Percentiles rank a stretch among this genome's conserved stretches.
Evolutionary conservation across 1,139 yeast genomes (phyloP).

Genomic region (Meyerozyma carpophila): DNA sequence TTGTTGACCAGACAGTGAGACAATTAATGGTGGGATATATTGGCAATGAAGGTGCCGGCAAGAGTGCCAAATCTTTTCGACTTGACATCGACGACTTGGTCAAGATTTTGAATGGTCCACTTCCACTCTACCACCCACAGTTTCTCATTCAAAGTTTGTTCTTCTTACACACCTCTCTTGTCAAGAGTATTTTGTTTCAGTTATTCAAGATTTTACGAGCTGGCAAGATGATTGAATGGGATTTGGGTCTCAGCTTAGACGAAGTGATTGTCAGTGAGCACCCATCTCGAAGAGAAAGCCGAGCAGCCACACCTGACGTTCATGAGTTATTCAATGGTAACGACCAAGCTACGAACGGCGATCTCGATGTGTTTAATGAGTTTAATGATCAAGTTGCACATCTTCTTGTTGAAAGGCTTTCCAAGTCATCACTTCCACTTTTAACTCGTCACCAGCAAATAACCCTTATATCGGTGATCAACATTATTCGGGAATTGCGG

Average conservation of each 20-base stretch:
- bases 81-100: slow-evolving; percentile 51
- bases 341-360: slow-evolving; percentile 14
- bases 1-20: slow-evolving; percentile 31
- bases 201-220: slow-evolving; percentile 48
- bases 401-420: slow-evolving; percentile 53
- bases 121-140: slow-evolving; percentile 92
- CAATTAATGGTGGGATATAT: slow-evolving; percentile 50
- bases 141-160: slow-evolving; percentile 72
- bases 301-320: slow-evolving; percentile 4
- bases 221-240: slow-evolving; percentile 30
- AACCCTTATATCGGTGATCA: slow-evolving; percentile 66
- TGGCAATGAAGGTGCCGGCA: slow-evolving; percentile 38
- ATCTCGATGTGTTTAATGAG: slow-evolving; percentile 30
- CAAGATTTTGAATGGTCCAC: slow-evolving; percentile 76
- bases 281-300: slow-evolving; percentile 3
- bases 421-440: slow-evolving; percentile 66
- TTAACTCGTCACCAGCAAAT: slow-evolving; percentile 89
- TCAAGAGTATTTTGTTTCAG: slow-evolving; percentile 50
- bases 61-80: slow-evolving; percentile 8
- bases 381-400: slow-evolving; percentile 45
- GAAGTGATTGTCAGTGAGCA: slow-evolving; percentile 10
- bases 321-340: slow-evolving; percentile 5
- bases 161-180: slow-evolving; percentile 54
- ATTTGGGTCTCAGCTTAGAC: slow-evolving; percentile 25
- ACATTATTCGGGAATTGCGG: slow-evolving; percentile 54